Evolutionary conservation across 2,329 filamentous ascomycete genomes (phyloP).

Genomic region (Colletotrichum abscissum): DNA sequence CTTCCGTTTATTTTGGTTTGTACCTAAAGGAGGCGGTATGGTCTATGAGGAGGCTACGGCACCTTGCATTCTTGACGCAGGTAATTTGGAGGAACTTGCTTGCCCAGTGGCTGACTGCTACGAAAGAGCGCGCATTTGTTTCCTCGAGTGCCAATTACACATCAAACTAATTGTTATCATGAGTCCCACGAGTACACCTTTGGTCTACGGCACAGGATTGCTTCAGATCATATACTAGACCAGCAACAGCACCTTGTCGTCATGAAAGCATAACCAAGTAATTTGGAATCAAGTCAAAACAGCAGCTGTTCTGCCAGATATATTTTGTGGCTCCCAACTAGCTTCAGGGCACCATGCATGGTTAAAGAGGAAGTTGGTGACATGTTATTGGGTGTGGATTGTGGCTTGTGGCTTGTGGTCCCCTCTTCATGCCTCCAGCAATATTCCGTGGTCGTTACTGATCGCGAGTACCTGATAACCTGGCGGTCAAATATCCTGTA

Average conservation of each 20-base stretch:
- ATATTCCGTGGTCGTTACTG: background rate
- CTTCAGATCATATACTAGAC: no score
- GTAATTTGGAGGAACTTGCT: background rate
- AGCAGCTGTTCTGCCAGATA: no score
- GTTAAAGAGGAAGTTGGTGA: background rate
- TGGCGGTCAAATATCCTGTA: background rate
- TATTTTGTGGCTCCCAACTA: no score
- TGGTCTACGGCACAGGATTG: no score
- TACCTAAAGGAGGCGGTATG: background rate
- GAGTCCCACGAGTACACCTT: no score
- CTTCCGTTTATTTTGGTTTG: background rate
- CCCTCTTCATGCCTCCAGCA: background rate
- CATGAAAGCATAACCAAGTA: no score
- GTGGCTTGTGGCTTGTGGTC: background rate
- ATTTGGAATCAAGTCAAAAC: no score
- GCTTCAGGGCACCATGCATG: background rate
- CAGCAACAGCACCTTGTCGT: no score
- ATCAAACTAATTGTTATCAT: background rate
- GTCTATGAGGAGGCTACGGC: background rate
- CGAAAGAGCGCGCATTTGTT: background rate
- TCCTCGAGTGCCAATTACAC: background rate
- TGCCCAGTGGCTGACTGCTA: background rate
- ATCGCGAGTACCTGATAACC: background rate
- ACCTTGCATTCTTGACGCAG: conserved; percentile 9
- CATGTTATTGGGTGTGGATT: background rate